Evolutionary conservation across 306 rosid genomes (phyloP), one percentile per base, ranked within the genome.

Genomic region (peach (Prunus persica)): DNA sequence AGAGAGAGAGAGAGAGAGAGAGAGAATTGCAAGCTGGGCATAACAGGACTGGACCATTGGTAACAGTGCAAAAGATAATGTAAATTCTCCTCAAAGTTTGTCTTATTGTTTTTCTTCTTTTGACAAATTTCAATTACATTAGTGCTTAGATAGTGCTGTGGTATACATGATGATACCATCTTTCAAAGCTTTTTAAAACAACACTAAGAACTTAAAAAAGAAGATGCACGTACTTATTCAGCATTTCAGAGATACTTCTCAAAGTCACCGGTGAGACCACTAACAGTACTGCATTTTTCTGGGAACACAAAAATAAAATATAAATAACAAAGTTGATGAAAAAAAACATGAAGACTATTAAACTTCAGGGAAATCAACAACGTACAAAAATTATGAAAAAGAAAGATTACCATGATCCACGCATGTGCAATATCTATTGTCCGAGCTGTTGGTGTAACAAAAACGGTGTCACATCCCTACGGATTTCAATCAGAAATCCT

Each of bases 381-480:
- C 54, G 71, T 8, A 9, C 52, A 52, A n/a, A 16, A 72, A 79
- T 13, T 27, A 62, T 43, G 13, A 71, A 65, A 79, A 51, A 50
- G 4, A 58, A 52, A 19, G 61, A 79, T 82, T 86, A 94, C 98
- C 98, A 91, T 94, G 86, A 90, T 72, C 98, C 97, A 94, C 8
- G 97, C 94, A 72, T 88, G 91, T 34, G 94, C 91, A 63, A 94
- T 91, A 86, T 91, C 98, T 76, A 91, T 88, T 67, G 98, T 87
- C 83, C 97, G 97, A 84, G 98, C 98, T 12, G 98, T 91, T 87
- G 97, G 93, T 60, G 98, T 91, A 65, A 94, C 98, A 81, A 94
- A 94, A 74, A 85, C 98, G 52, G 97, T 94, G 86, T 92, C 97
- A 84, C 96, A 94, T 76, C 98, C 98, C 98, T 93, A 85, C 3